These are phyloP conservation scores for Gardenia jasminoides DNA, from an alignment of 257 asterid genomes.

Conservation along the genomic window DNA sequence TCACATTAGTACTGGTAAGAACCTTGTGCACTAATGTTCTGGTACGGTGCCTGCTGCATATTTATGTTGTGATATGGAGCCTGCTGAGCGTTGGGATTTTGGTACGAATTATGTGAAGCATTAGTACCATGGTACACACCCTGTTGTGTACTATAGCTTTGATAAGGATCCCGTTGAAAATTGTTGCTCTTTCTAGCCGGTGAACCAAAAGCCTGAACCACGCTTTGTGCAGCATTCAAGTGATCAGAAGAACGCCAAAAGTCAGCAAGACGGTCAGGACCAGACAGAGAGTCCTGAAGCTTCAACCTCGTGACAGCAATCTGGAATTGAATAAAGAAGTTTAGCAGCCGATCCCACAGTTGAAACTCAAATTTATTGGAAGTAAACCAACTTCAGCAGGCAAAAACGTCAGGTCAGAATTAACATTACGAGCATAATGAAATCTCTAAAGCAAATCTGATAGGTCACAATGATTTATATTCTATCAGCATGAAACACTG, in stretches of 20 bases:
- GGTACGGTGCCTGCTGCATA: conserved; percentile 38
- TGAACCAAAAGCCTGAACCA: conserved; percentile 36
- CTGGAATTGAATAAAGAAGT: conserved; percentile 26
- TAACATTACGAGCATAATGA: background rate
- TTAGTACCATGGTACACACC: conserved; percentile 35
- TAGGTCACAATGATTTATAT: background rate
- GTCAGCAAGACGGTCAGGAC: conserved; percentile 28
- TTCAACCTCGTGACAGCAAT: conserved; percentile 42
- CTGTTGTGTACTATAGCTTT: conserved; percentile 33
- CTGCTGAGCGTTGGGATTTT: conserved; percentile 35
- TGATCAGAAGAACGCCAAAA: conserved; percentile 36
- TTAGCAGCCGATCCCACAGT: conserved; percentile 6
- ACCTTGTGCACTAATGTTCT: conserved; percentile 43
- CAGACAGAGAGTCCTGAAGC: conserved; percentile 41
- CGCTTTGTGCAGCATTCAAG: conserved; percentile 36
- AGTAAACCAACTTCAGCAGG: background rate
- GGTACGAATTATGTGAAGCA: conserved; percentile 31
- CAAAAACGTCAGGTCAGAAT: conserved; percentile 1
- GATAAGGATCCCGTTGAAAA: conserved; percentile 36
- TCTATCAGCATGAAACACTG: background rate
- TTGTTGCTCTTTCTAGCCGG: conserved; percentile 34
- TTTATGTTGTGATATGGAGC: conserved; percentile 36
- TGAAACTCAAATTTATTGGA: background rate
- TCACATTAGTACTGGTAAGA: conserved; percentile 47
- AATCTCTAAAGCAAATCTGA: background rate